Evolutionary conservation across 352 stramenopile species (phyloP), one percentile per base, ranked within the genome.

Genomic region (Halophytophthora batemanensis): DNA sequence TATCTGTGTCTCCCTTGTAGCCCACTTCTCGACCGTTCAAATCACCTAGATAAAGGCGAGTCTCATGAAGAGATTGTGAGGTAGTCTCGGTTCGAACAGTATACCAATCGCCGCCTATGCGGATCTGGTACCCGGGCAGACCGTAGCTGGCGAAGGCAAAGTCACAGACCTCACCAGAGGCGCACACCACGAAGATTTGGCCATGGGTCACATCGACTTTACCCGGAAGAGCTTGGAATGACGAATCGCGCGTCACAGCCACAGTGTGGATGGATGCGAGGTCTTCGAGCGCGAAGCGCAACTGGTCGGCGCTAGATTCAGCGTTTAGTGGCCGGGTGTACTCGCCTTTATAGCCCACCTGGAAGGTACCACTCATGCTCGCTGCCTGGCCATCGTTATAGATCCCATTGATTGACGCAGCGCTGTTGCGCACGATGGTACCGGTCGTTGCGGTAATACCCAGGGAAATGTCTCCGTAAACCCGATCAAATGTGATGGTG

Each of bases 281-380:
- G 40, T 82, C 69, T 53, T 93, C 82, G 0, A 93, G 58, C 1
- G 79, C 79, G 46, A 81, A 87, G 4, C 77, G 74, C 8, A 93
- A 48, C 22, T 90, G 79, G 17, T 74, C 48, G 1, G 61, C 75
- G n/a, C 61, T 82, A 1, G 80, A 90, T 46, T 88, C 76, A 1
- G 78, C 68, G 25, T 93, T 90, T 17, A 93, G 43, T 0, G 77
- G 64, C 0, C 70, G 72, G 0, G 80, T 93, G 40, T 74, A 89
- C 29, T 63, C 59, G 22, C 61, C 73, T 13, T 71, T 65, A 55
- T 89, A 91, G 0, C 79, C 78, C 7, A 93, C 57, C 52, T 89
- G 79, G 56, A 91, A 91, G 15, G 80, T 93, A 1, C 82, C 80
- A 25, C 82, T 93, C 77, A 93, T 90, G 38, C 60, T 73, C 6